These are phyloP conservation scores for Penicillium sp. DNA, from an alignment of 2,329 filamentous ascomycete genomes.

Conservation along the genomic window DNA sequence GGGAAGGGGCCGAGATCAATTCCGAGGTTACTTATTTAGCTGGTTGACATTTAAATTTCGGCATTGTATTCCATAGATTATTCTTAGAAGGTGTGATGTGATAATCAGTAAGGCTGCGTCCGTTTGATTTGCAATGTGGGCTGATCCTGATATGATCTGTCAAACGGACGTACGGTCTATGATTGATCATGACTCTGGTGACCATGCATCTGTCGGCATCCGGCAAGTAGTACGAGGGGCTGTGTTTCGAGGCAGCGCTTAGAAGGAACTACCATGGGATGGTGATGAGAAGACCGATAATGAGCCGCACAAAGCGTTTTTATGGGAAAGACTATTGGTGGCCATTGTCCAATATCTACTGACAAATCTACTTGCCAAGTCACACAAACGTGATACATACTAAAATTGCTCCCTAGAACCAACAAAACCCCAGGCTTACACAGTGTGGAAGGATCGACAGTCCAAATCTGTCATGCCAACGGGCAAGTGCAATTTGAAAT, in stretches of 20 bases:
- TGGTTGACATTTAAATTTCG: background rate
- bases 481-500: background rate
- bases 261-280: background rate
- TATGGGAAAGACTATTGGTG: background rate
- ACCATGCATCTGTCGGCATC: constrained; percentile 5
- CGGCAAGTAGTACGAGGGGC: constrained; percentile 5
- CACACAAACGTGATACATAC: background rate
- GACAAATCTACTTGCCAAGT: background rate
- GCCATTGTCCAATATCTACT: background rate
- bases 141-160: constrained; percentile 3
- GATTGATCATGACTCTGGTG: constrained; percentile 11
- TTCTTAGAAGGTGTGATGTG: background rate
- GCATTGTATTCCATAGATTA: background rate
- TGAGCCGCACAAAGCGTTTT: constrained; percentile 4
- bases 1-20: background rate
- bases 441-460: background rate
- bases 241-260: constrained; percentile 4
- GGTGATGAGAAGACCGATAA: background rate
- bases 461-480: background rate
- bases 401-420: background rate
- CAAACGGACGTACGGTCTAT: constrained; percentile 8
- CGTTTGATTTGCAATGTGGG: background rate
- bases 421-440: background rate
- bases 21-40: background rate
- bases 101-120: background rate